Percentiles rank a stretch among this genome's conserved stretches.
Evolutionary conservation across 306 rosid genomes (phyloP).

Genomic region (Cucurbita moschata): DNA sequence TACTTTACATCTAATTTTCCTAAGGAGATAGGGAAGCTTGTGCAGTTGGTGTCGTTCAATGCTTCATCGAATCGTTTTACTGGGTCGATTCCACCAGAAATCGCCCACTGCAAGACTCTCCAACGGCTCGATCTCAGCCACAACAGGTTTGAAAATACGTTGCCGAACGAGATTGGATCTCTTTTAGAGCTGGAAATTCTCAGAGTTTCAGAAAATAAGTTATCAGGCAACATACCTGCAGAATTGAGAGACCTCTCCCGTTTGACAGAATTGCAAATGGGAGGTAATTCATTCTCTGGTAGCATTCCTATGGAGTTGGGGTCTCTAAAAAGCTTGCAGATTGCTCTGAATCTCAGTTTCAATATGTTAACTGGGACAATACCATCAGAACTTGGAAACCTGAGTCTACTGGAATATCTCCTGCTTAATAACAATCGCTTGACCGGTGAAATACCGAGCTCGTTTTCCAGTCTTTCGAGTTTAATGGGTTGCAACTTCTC

Average conservation of each 20-base stretch:
- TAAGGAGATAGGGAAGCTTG: constrained; percentile 69
- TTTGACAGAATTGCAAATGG: constrained; percentile 82
- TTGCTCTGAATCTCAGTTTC: constrained; percentile 76
- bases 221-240: constrained; percentile 57
- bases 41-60: constrained; percentile 66
- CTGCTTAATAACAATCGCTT: constrained; percentile 64
- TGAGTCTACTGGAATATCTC: constrained; percentile 55
- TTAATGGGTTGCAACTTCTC: constrained; percentile 85
- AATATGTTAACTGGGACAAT: constrained; percentile 62
- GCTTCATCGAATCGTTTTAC: constrained; percentile 57
- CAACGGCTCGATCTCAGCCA: constrained; percentile 80
- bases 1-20: constrained; percentile 63
- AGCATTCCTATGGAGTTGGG: constrained; percentile 73
- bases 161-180: constrained; percentile 66
- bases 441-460: constrained; percentile 54
- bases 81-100: constrained; percentile 55
- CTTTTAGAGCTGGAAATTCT: constrained; percentile 78
- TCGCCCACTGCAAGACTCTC: constrained; percentile 49
- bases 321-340: constrained; percentile 67
- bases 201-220: constrained; percentile 53
- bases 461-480: constrained; percentile 53
- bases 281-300: constrained; percentile 59
- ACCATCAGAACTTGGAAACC: constrained; percentile 57
- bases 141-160: constrained; percentile 39
- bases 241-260: constrained; percentile 56